Evolutionary conservation across 2,329 filamentous ascomycete species (phyloP).

Genomic region (Cryphonectria naterciae): DNA sequence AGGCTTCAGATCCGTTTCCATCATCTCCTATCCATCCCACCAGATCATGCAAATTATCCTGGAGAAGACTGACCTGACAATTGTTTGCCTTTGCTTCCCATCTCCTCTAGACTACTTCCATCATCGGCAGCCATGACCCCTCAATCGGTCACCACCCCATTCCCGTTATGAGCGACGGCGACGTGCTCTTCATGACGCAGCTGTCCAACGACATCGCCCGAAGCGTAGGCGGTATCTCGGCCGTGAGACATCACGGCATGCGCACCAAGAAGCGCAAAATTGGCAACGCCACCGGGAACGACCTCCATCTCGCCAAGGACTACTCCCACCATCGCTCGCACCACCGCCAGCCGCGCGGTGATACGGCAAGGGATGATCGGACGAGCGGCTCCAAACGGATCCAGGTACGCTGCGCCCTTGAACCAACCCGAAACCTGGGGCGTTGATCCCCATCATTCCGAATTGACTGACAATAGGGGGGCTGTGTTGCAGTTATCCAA

Average conservation of each 20-base stretch:
- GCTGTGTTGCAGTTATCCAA: not conserved
- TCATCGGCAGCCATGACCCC: conserved; percentile 26
- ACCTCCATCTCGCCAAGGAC: conserved; percentile 10
- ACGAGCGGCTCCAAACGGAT: conserved; percentile 2
- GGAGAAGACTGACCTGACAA: not conserved
- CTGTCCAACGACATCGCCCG: conserved; percentile 30
- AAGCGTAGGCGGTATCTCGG: conserved; percentile 27
- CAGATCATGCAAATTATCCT: no score
- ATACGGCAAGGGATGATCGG: not conserved
- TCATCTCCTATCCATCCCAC: not conserved
- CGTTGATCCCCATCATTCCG: not conserved
- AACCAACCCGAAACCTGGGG: not conserved
- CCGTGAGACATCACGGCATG: conserved; percentile 27
- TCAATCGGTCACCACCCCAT: conserved; percentile 22
- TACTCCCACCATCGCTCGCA: conserved; percentile 13
- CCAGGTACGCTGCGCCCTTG: not conserved
- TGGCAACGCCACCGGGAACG: conserved; percentile 10
- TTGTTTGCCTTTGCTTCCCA: not conserved
- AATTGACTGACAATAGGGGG: not conserved
- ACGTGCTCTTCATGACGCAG: conserved; percentile 31
- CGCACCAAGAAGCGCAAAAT: conserved; percentile 22
- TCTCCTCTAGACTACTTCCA: conserved; percentile 17
- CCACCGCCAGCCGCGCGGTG: not conserved
- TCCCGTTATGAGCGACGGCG: conserved; percentile 29
- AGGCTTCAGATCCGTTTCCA: not conserved